Conservation (phyloP, 2,329 filamentous ascomycete species). For the Apiospora aurea region DNA sequence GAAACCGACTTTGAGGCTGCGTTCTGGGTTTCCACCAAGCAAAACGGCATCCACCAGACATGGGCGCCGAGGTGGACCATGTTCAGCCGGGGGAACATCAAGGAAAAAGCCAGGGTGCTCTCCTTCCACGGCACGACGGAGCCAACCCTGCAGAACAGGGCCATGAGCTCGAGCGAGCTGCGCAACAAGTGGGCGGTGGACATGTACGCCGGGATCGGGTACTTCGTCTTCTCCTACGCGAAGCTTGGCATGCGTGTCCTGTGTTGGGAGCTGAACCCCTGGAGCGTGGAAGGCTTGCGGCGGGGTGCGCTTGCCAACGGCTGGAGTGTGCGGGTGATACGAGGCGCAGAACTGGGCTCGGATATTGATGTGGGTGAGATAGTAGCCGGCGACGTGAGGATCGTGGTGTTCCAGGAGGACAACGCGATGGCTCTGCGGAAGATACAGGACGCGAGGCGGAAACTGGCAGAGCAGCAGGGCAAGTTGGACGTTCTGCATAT, state of each 20-base stretch:
- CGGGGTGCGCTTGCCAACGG: slow-evolving; percentile 76
- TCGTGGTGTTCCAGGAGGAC: slow-evolving; percentile 74
- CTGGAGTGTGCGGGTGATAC: slow-evolving; percentile 67
- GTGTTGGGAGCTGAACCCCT: slow-evolving; percentile 90
- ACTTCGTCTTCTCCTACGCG: slow-evolving; percentile 88
- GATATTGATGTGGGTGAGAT: slow-evolving; percentile 44
- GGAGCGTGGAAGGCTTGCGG: slow-evolving; percentile 83
- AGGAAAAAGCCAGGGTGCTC: slow-evolving; percentile 83
- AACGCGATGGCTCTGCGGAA: slow-evolving; percentile 62
- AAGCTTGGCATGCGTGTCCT: slow-evolving; percentile 75
- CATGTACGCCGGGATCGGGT: slow-evolving; percentile 91
- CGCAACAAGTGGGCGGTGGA: slow-evolving; percentile 68
- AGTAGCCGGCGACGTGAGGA: slow-evolving; percentile 55
- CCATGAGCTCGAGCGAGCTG: slow-evolving; percentile 27
- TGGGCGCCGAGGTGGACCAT: slow-evolving; percentile 94
- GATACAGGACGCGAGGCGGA: slow-evolving; percentile 36
- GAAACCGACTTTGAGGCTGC: slow-evolving; percentile 67
- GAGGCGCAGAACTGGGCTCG: slow-evolving; percentile 47
- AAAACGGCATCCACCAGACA: slow-evolving; percentile 81
- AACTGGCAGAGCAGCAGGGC: slow-evolving; percentile 37
- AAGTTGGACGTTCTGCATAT: slow-evolving; percentile 59
- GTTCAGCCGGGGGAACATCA: slow-evolving; percentile 91
- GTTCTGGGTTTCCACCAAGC: slow-evolving; percentile 80
- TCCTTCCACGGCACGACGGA: slow-evolving; percentile 52
- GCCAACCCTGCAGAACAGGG: slow-evolving; percentile 23